These are phyloP conservation scores for Cymbopogon flexuosus DNA, from an alignment of 202 grass and related monocot species.

Conservation along the genomic window DNA sequence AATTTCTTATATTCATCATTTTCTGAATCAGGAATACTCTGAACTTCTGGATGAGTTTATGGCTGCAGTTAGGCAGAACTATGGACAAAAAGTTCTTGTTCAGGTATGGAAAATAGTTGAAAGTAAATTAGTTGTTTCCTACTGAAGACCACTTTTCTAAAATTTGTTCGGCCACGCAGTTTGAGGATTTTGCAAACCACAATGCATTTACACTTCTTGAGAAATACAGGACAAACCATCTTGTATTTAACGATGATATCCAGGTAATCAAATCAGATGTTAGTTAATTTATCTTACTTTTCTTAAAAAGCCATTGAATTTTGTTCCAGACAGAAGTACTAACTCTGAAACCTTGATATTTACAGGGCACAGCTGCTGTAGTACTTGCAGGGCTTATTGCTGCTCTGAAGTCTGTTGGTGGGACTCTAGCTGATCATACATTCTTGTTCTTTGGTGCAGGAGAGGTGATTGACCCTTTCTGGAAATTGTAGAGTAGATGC, in stretches of 20 bases:
- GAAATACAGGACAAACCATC: conserved; percentile 72
- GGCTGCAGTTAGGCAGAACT: conserved; percentile 80
- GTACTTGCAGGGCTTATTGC: conserved; percentile 80
- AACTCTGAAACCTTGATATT: conserved; percentile 11
- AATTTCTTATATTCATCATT: neutral
- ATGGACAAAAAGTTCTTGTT: conserved; percentile 91
- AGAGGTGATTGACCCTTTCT: conserved; percentile 50
- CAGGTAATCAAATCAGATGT: conserved; percentile 47
- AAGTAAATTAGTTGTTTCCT: neutral
- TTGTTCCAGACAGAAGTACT: neutral
- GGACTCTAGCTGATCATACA: conserved; percentile 63
- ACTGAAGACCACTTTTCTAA: neutral
- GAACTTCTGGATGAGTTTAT: conserved; percentile 85
- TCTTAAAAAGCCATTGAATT: neutral
- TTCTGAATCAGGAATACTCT: conserved; percentile 56
- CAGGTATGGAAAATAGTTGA: conserved; percentile 46
- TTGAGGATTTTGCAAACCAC: conserved; percentile 92
- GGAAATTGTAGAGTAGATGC: neutral
- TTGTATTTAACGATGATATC: conserved; percentile 98
- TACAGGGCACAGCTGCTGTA: conserved; percentile 83
- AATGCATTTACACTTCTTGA: conserved; percentile 86
- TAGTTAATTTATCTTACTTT: conserved; percentile 3
- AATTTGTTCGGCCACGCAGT: conserved; percentile 39
- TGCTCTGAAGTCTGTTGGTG: conserved; percentile 60
- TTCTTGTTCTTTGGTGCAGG: conserved; percentile 90